Evolutionary conservation across 2,329 filamentous ascomycete species (phyloP).

Genomic region (Aspergillus luchuensis): DNA sequence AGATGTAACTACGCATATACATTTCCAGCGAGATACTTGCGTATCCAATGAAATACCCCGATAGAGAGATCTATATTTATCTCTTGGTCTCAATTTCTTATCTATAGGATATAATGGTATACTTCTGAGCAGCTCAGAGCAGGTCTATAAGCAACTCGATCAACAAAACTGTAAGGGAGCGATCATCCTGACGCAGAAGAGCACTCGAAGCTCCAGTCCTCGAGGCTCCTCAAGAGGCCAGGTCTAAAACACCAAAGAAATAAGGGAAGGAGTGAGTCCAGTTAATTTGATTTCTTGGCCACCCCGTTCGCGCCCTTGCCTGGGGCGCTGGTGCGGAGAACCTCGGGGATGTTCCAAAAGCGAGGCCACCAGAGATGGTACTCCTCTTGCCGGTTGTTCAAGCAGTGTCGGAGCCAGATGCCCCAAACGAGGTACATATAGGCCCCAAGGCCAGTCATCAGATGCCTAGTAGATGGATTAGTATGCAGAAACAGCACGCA

Average conservation of each 20-base stretch:
- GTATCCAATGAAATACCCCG: background rate
- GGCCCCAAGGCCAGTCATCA: constrained; percentile 79
- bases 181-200: background rate
- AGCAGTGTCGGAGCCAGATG: constrained; percentile 75
- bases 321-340: constrained; percentile 42
- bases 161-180: background rate
- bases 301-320: constrained; percentile 24
- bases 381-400: constrained; percentile 72
- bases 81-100: background rate
- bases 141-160: constrained; percentile 16
- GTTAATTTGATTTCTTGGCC: constrained; percentile 34
- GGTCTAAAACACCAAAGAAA: constrained; percentile 10
- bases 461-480: constrained; percentile 56
- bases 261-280: background rate
- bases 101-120: constrained; percentile 17
- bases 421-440: constrained; percentile 86
- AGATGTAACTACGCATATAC: background rate
- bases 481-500: background rate
- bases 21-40: background rate
- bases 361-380: constrained; percentile 71
- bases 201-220: constrained; percentile 8
- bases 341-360: constrained; percentile 58
- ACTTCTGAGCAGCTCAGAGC: constrained; percentile 10
- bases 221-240: background rate
- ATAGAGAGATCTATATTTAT: background rate